Conservation (phyloP, 208 protist species). For the Herpetomonas tarakana region DNA sequence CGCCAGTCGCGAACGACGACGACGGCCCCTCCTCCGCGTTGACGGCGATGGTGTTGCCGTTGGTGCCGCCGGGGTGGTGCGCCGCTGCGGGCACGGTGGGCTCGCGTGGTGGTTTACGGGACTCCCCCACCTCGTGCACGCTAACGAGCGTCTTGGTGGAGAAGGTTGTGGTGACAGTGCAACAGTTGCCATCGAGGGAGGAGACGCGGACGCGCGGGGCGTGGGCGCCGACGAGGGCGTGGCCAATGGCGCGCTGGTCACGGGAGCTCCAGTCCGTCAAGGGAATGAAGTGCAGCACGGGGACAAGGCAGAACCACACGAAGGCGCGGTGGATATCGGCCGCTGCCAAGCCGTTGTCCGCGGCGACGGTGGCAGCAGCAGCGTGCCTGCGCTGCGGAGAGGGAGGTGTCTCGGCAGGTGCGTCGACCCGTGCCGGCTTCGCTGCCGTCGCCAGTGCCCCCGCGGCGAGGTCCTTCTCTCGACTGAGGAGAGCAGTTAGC, state of each 20-base stretch:
- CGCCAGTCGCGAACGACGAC: too few species aligned
- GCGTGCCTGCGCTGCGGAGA: too few species aligned
- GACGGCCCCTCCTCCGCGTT: too few species aligned
- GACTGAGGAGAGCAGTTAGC: conserved; percentile 16
- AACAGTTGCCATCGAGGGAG: neutral
- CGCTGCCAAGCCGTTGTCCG: too few species aligned
- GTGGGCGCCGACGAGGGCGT: conserved; percentile 13
- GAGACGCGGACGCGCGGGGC: conserved; percentile 4
- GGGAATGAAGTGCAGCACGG: conserved; percentile 23
- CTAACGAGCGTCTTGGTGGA: neutral
- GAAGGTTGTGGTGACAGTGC: neutral
- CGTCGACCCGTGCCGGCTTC: neutral
- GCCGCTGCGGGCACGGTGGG: too few species aligned
- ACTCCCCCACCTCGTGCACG: neutral
- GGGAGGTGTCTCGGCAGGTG: too few species aligned
- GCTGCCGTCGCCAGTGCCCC: neutral
- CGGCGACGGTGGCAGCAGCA: too few species aligned
- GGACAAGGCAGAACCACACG: conserved; percentile 9
- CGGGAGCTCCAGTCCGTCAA: conserved; percentile 14
- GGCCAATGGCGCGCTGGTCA: conserved; percentile 15
- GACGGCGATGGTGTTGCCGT: too few species aligned
- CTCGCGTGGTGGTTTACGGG: too few species aligned
- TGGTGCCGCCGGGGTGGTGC: too few species aligned
- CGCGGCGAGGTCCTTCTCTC: neutral
- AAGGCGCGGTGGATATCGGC: neutral